phyloP scores from a whole-genome alignment of 169 alveolate species.

The Plasmodium vivax region DNA sequence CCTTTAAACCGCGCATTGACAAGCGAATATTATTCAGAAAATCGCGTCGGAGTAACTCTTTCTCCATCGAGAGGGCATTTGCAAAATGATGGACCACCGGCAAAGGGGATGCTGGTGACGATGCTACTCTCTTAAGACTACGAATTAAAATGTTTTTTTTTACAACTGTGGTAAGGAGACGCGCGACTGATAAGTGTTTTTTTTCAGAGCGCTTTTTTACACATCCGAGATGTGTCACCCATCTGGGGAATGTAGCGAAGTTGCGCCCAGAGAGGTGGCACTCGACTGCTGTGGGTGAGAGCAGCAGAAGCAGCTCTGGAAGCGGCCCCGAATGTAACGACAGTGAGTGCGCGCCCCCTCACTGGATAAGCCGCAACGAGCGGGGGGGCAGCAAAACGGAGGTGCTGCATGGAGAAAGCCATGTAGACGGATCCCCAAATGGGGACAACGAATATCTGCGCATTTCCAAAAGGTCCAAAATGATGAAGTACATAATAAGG shows the following conservation, averaged over 20 bases:
- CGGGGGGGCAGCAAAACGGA: not conserved
- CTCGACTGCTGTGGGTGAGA: not conserved
- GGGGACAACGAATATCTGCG: slow-evolving; percentile 33
- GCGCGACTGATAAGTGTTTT: slow-evolving; percentile 1
- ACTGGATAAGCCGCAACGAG: slow-evolving; percentile 20
- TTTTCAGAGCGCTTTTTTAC: slow-evolving; percentile 1
- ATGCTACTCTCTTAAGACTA: not conserved
- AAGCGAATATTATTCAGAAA: not conserved
- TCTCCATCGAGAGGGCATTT: not conserved
- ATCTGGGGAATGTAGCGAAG: not conserved
- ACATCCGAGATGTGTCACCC: not conserved
- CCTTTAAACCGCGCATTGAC: not conserved
- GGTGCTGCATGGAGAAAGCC: not conserved
- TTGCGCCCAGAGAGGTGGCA: not conserved
- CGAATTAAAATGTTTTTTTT: slow-evolving; percentile 19
- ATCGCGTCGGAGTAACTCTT: not conserved
- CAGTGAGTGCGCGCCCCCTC: slow-evolving; percentile 22
- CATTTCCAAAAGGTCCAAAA: slow-evolving; percentile 56
- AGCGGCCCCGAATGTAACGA: not conserved
- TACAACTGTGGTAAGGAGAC: slow-evolving; percentile 4
- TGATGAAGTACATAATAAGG: slow-evolving; percentile 71
- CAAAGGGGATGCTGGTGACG: not conserved
- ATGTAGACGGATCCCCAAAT: not conserved
- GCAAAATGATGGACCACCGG: not conserved
- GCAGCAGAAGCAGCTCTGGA: not conserved